A percentile compares a stretch with the other conserved stretches of the same genome.
phyloP scores from a whole-genome alignment of 163 green algal species.

The Scenedesmus sp. region DNA sequence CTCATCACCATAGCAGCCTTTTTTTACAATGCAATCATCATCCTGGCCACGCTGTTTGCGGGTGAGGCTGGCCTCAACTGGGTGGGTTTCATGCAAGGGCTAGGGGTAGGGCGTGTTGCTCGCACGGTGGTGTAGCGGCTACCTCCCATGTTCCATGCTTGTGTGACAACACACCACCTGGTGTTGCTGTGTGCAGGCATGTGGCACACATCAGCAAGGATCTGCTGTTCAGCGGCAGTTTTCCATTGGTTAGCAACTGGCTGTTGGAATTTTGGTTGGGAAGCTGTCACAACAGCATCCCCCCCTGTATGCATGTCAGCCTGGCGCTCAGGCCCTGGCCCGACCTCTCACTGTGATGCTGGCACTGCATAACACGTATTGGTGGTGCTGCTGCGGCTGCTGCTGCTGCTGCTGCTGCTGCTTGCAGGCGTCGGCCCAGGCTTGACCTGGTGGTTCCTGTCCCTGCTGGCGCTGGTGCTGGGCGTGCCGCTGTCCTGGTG shows the following conservation, averaged over 20 bases:
- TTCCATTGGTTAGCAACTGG: no score
- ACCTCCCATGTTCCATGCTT: background rate
- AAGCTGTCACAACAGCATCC: no score
- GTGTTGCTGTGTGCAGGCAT: background rate
- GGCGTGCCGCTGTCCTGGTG: conserved; percentile 52
- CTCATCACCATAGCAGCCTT: conserved; percentile 47
- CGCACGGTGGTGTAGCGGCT: background rate
- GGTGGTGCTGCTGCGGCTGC: background rate
- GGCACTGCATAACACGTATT: background rate
- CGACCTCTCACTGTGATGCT: no score
- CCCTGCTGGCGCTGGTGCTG: conserved; percentile 24
- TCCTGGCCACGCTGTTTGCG: conserved; percentile 50
- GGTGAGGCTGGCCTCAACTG: background rate
- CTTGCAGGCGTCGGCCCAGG: background rate
- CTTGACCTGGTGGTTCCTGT: conserved; percentile 46
- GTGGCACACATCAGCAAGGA: background rate
- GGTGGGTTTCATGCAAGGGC: background rate
- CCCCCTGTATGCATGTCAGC: no score
- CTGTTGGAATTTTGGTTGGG: no score
- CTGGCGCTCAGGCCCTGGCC: no score
- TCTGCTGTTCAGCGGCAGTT: background rate
- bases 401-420: background rate
- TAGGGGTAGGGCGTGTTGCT: background rate
- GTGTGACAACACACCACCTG: background rate
- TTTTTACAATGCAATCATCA: conserved; percentile 53